Evolutionary conservation across 805 yeast genomes (phyloP), one percentile per base, ranked within the genome.

Genomic region (Spathaspora boniae): DNA sequence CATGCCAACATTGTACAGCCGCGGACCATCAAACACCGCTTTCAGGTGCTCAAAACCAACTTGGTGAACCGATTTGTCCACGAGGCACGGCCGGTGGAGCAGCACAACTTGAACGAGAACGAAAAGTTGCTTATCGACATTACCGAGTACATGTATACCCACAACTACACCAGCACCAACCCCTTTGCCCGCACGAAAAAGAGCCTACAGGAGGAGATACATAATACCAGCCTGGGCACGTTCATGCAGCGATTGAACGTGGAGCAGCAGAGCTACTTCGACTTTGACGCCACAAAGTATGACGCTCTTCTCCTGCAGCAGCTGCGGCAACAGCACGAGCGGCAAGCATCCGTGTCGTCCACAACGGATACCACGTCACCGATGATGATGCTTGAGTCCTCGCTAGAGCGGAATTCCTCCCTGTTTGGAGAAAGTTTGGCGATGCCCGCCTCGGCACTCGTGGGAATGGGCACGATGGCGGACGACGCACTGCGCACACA

Each of bases 11-110:
- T 54, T 9, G 42, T 54, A 5, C 60, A 54, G 37, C 43, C 53
- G 5, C 21, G 60, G 20, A 56, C 60, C 9, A 42, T 56, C 24
- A 54, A 45, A 24, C 56, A 54, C 22, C 43, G 60, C 26, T 56
- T 50, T 39, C 48, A 50, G 31, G 28, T 29, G 2, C 33, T 56
- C 8, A 34, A 48, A 14, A 46, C 44, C 31, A 54, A 56, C 36
- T 35, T 54, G 20, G 48, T 51, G 29, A 33, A 41, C 28, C 46
- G 34, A 37, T 40, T 36, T 34, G 20, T 24, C 17, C 25, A 21
- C 30, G 42, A 26, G 29, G 24, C 17, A 17, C 28, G n/a, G 34
- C 32, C 34, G 8, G 12, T 40, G n/a, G 14, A 19, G 24, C 40
- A 36, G n/a, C 21, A 34, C 31, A 26, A 29, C 21, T 34, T 52